phyloP scores from a whole-genome alignment of 2,329 filamentous ascomycete genomes.

The Septoria linicola region DNA sequence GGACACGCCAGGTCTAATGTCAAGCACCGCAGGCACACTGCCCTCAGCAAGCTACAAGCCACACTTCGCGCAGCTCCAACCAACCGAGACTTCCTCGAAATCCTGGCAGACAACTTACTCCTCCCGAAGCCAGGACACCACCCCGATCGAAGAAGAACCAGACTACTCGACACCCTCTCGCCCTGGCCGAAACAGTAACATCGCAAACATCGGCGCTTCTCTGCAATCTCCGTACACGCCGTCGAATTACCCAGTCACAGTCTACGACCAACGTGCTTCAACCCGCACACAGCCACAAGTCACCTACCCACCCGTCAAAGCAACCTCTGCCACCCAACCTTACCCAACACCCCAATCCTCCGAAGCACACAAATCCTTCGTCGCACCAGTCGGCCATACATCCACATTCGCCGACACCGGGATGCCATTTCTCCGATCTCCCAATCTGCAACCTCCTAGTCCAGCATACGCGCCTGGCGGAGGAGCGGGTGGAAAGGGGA shows the following conservation, averaged over 20 bases:
- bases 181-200: conserved; percentile 22
- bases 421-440: conserved; percentile 5
- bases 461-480: conserved; percentile 7
- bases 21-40: conserved; percentile 13
- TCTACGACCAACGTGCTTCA: neutral
- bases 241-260: conserved; percentile 17
- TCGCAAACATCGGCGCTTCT: conserved; percentile 22
- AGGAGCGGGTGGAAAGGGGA: conserved; percentile 3
- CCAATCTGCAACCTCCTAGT: conserved; percentile 6
- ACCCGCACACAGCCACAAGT: conserved; percentile 7
- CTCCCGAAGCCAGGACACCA: conserved; percentile 16
- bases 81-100: conserved; percentile 1
- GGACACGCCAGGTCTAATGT: conserved; percentile 22
- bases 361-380: conserved; percentile 1
- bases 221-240: conserved; percentile 25
- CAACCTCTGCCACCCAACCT: conserved; percentile 1
- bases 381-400: conserved; percentile 1
- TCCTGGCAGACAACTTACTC: conserved; percentile 22
- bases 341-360: conserved; percentile 8
- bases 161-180: conserved; percentile 25
- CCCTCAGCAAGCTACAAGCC: conserved; percentile 9
- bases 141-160: conserved; percentile 21
- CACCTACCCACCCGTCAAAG: conserved; percentile 13
- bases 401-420: conserved; percentile 10
- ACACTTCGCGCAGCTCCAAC: conserved; percentile 12